Evolutionary conservation across 192 early-diverging fungal genomes (phyloP), one percentile per base, ranked within the genome.

Genomic region (Diversispora eburnea): DNA sequence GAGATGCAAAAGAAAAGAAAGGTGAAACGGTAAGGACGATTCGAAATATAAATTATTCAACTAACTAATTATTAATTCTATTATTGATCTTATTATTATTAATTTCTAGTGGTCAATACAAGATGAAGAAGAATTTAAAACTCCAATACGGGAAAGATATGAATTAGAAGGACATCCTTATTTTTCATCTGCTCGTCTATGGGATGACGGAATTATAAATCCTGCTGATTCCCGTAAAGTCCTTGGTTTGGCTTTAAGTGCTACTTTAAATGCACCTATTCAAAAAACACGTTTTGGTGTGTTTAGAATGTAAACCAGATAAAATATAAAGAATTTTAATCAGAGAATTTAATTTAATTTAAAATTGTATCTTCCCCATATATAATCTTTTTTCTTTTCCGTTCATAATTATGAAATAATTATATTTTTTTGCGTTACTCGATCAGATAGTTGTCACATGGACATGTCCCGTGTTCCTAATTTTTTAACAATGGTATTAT

Each of bases 131-230:
- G 78, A 76, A 8, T 96, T 98, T 77, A 97, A 94, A 85, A 75
- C 67, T 47, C 92, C 94, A 5, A 91, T 98, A 59, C 76, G 86
- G 49, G 93, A 84, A 25, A 82, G 88, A 49, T 98, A 97, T 78
- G 97, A 98, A 82, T 78, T 77, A 20, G 95, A 98, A 79, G 97
- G 94, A 0, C 97, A 97, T 79, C 97, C 97, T 42, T 98, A 96
- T 85, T 96, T 91, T 79, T 92, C 95, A 20, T 89, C 88, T 20
- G 90, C 92, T 1, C 75, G 95, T 42, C 82, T 97, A 67, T 95
- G 94, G 94, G 95, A 97, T 80, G 97, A 98, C 79, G 95, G 95
- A 58, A 89, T 96, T 57, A 95, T 98, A 72, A 88, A 93, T 54
- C 97, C 97, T 9, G 76, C 78, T 25, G 91, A 96, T 69, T 96